Evolutionary conservation across 2,329 filamentous ascomycete genomes (phyloP).

Genomic region (Trichoderma cornu-damae): DNA sequence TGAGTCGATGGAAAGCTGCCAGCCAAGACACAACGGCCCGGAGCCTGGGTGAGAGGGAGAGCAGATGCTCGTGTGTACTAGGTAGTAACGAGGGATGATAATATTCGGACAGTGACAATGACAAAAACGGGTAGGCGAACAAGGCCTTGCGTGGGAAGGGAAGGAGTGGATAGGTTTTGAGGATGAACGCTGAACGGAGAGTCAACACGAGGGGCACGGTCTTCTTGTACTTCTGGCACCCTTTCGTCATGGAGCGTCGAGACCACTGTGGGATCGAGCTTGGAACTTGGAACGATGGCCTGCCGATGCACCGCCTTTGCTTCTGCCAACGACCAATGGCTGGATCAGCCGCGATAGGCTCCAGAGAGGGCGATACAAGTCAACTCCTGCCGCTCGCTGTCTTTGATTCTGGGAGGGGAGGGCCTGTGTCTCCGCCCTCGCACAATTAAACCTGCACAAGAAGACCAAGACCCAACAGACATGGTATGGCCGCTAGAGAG

Average conservation of each 20-base stretch:
- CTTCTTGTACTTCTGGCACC: constrained; percentile 31
- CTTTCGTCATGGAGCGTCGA: constrained; percentile 23
- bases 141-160: constrained; percentile 22
- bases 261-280: constrained; percentile 24
- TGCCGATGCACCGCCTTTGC: constrained; percentile 28
- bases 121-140: constrained; percentile 22
- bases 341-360: constrained; percentile 29
- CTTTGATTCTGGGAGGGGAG: constrained; percentile 29
- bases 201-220: constrained; percentile 25
- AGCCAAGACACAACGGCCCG: constrained; percentile 13
- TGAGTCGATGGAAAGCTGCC: constrained; percentile 3
- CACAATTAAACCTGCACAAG: constrained; percentile 17
- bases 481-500: constrained; percentile 22
- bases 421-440: constrained; percentile 34
- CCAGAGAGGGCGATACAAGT: constrained; percentile 27
- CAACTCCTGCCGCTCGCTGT: constrained; percentile 21
- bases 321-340: constrained; percentile 30
- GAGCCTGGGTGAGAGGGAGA: constrained; percentile 22
- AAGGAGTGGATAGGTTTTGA: constrained; percentile 20
- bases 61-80: constrained; percentile 20
- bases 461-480: constrained; percentile 16
- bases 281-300: constrained; percentile 23
- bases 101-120: constrained; percentile 13
- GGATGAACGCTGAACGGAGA: constrained; percentile 24
- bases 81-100: constrained; percentile 27